Conservation (phyloP, 2,329 filamentous ascomycete species). For the Moelleriella libera region DNA sequence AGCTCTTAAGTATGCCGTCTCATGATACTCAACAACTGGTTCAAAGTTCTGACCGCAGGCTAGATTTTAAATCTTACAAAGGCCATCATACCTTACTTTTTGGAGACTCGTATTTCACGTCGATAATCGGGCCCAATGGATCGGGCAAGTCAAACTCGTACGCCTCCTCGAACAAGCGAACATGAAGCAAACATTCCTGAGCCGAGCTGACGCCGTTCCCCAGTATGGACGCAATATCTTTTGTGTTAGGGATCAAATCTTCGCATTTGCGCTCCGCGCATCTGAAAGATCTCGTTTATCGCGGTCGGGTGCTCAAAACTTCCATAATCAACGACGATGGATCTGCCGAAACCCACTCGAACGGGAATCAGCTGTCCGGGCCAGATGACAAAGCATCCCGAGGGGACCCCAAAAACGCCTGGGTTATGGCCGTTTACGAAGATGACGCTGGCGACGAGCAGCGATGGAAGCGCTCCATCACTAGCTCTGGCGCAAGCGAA, state of each 20-base stretch:
- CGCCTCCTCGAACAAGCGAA: conserved; percentile 16
- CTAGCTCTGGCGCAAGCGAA: conserved; percentile 74
- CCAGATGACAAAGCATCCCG: conserved; percentile 52
- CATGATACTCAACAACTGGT: neutral
- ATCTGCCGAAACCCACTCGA: conserved; percentile 50
- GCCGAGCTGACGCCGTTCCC: neutral
- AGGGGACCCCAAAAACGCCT: conserved; percentile 82
- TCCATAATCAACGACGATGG: conserved; percentile 88
- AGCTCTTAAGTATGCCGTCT: conserved; percentile 66
- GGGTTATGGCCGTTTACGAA: conserved; percentile 99
- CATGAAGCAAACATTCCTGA: neutral
- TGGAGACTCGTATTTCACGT: conserved; percentile 97
- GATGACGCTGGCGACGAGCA: conserved; percentile 93
- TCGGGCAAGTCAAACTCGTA: conserved; percentile 98
- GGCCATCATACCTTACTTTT: conserved; percentile 90
- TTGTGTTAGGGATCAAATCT: conserved; percentile 95
- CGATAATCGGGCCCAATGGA: conserved; percentile 98
- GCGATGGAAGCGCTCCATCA: conserved; percentile 91
- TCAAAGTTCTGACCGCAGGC: neutral
- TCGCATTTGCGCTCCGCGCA: conserved; percentile 93
- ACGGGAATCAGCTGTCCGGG: conserved; percentile 45
- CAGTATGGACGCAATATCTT: conserved; percentile 98
- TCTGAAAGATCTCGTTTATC: conserved; percentile 88
- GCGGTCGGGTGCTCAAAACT: conserved; percentile 81
- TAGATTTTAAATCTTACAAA: conserved; percentile 99